Evolutionary conservation across 805 yeast genomes (phyloP).

Genomic region (Spathaspora sp.): DNA sequence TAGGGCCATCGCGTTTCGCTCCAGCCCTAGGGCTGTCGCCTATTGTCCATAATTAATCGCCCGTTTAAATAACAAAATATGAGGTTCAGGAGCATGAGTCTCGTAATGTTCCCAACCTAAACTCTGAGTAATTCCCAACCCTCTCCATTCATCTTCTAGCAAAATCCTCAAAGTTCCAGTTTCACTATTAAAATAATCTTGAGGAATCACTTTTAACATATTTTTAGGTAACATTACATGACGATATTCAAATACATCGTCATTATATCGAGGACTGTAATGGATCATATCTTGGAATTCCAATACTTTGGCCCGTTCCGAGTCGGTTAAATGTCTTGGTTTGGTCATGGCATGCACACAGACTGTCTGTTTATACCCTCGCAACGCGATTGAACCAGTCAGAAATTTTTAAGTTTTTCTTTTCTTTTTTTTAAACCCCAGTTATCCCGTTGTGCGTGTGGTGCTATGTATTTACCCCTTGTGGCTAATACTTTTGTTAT

Average conservation of each 20-base stretch:
- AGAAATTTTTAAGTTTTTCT: not conserved
- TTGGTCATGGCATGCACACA: slow-evolving; percentile 28
- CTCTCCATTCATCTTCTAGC: slow-evolving; percentile 97
- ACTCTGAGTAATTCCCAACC: slow-evolving; percentile 94
- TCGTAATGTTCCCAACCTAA: slow-evolving; percentile 98
- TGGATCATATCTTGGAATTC: slow-evolving; percentile 94
- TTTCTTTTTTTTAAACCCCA: not conserved
- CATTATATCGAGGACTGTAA: slow-evolving; percentile 90
- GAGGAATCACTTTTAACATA: slow-evolving; percentile 90
- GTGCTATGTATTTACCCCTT: not conserved
- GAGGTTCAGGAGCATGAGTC: slow-evolving; percentile 98
- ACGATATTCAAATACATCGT: slow-evolving; percentile 88
- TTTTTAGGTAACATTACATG: slow-evolving; percentile 97
- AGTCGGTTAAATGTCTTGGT: slow-evolving; percentile 72
- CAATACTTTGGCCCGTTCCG: slow-evolving; percentile 80
- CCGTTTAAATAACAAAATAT: slow-evolving; percentile 78
- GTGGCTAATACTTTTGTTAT: no score
- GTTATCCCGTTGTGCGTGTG: not conserved
- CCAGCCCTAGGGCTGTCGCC: no score
- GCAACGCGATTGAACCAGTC: not conserved
- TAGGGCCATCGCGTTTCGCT: no score
- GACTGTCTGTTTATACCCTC: not conserved
- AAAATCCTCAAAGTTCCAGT: slow-evolving; percentile 91
- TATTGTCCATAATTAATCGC: slow-evolving; percentile 52
- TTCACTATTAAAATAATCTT: slow-evolving; percentile 88